phyloP scores from a whole-genome alignment of 495 filamentous ascomycete genomes.

The Xylaria venustula region DNA sequence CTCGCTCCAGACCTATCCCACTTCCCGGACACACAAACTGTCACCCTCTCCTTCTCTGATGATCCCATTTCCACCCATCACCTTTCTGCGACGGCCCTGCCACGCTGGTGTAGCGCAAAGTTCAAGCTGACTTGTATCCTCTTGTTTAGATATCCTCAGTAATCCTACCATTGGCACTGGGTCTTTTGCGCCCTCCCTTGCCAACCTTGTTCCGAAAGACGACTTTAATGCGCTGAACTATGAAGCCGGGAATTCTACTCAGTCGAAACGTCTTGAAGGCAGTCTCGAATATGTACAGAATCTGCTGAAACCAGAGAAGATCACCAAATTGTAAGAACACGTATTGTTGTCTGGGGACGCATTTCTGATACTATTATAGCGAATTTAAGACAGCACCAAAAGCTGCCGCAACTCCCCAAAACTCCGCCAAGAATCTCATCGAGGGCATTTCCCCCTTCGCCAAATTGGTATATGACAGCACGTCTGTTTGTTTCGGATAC shows the following conservation, averaged over 20 bases:
- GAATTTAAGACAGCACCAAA: conserved; percentile 62
- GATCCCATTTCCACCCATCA: background rate
- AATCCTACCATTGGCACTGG: conserved; percentile 58
- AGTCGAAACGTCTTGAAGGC: conserved; percentile 42
- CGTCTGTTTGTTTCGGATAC: conserved; percentile 36
- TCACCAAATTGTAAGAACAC: conserved; percentile 68
- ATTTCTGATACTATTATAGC: conserved; percentile 43
- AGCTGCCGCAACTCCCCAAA: conserved; percentile 2
- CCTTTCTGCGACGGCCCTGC: background rate
- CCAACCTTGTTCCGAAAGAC: conserved; percentile 41
- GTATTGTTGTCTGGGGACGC: background rate
- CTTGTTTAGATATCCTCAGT: conserved; percentile 62
- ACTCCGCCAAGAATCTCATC: conserved; percentile 21
- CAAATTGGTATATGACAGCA: conserved; percentile 45
- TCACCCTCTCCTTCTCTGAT: conserved; percentile 4
- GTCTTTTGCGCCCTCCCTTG: conserved; percentile 45
- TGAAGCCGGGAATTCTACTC: conserved; percentile 41
- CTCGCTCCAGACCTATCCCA: too few relatives aligned
- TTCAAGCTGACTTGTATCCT: conserved; percentile 16
- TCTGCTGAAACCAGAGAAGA: conserved; percentile 62
- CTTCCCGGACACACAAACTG: too few relatives aligned
- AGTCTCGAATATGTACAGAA: conserved; percentile 66
- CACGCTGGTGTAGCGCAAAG: background rate
- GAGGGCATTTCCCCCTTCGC: conserved; percentile 41
- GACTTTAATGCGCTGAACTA: conserved; percentile 53